phyloP scores from a whole-genome alignment of 2,329 filamentous ascomycete genomes.

The Colletotrichum incanum region DNA sequence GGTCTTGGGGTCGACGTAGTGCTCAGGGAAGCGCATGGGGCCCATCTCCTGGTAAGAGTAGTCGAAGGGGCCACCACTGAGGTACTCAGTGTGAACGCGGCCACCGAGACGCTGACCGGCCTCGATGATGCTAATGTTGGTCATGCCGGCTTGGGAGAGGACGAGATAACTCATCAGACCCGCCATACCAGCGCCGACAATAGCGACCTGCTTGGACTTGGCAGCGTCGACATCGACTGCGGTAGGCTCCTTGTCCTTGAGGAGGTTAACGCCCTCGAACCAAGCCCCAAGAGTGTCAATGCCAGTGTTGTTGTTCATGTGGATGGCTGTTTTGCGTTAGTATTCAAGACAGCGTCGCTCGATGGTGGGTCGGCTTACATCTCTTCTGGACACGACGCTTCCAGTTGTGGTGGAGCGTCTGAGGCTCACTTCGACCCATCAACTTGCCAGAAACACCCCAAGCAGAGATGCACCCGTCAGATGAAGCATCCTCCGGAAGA shows the following conservation, averaged over 20 bases:
- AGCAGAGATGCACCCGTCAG: conserved; percentile 58
- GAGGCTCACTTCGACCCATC: conserved; percentile 55
- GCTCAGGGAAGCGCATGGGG: conserved; percentile 75
- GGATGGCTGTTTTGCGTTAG: conserved; percentile 51
- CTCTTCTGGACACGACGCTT: conserved; percentile 45
- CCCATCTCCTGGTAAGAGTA: conserved; percentile 80
- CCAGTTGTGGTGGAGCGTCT: conserved; percentile 50
- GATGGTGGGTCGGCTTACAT: conserved; percentile 28
- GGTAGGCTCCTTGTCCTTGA: conserved; percentile 68
- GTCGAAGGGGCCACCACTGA: conserved; percentile 71
- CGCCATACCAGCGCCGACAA: conserved; percentile 77
- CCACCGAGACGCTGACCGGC: conserved; percentile 74
- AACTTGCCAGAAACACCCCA: conserved; percentile 52
- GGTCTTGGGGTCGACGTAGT: conserved; percentile 63
- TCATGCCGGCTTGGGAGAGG: conserved; percentile 68
- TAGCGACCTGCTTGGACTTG: conserved; percentile 73
- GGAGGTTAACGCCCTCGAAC: conserved; percentile 76
- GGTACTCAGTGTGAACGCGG: conserved; percentile 75
- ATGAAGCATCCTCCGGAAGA: conserved; percentile 45
- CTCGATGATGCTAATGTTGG: conserved; percentile 75
- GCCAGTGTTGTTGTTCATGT: conserved; percentile 67
- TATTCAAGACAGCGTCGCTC: conserved; percentile 27
- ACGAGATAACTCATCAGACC: conserved; percentile 73
- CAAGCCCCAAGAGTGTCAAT: conserved; percentile 69
- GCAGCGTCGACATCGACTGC: conserved; percentile 66